A percentile compares a stretch with the other conserved stretches of the same genome.
Conservation (phyloP, 1,284 basidiomycete species). For the Sphaerobolus stellatus region DNA sequence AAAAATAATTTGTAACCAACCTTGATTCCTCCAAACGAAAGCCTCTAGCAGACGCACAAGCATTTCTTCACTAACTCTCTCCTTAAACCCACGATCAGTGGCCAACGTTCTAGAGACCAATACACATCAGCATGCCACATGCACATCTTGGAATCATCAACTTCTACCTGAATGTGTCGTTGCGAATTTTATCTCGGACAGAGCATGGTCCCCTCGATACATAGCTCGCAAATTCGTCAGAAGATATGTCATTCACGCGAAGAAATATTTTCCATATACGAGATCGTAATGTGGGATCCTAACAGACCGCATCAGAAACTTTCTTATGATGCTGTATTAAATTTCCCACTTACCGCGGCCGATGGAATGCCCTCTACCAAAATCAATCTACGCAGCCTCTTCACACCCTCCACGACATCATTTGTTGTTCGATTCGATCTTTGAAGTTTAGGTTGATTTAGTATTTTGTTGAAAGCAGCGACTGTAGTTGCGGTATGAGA, state of each 20-base stretch:
- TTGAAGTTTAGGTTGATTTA: constrained; percentile 68
- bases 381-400: constrained; percentile 79
- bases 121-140: constrained; percentile 8
- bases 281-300: constrained; percentile 76
- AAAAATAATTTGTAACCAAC: constrained; percentile 38
- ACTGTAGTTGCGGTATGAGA: constrained; percentile 8
- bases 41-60: constrained; percentile 93
- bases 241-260: constrained; percentile 72
- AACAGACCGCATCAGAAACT: too few relatives aligned
- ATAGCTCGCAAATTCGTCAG: constrained; percentile 77
- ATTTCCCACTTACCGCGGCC: constrained; percentile 51
- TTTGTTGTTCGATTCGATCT: constrained; percentile 54
- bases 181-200: constrained; percentile 86
- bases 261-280: constrained; percentile 92
- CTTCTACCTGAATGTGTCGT: constrained; percentile 72
- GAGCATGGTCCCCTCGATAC: constrained; percentile 82
- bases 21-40: constrained; percentile 93
- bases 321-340: too few relatives aligned
- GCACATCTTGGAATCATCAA: constrained; percentile 1
- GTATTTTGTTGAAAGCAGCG: constrained; percentile 66
- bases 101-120: constrained; percentile 76
- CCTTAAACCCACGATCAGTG: constrained; percentile 93
- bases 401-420: constrained; percentile 77
- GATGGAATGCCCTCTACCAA: constrained; percentile 87
- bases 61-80: constrained; percentile 93